phyloP scores from a whole-genome alignment of 805 yeast genomes.

The Kazachstania psychrophila region DNA sequence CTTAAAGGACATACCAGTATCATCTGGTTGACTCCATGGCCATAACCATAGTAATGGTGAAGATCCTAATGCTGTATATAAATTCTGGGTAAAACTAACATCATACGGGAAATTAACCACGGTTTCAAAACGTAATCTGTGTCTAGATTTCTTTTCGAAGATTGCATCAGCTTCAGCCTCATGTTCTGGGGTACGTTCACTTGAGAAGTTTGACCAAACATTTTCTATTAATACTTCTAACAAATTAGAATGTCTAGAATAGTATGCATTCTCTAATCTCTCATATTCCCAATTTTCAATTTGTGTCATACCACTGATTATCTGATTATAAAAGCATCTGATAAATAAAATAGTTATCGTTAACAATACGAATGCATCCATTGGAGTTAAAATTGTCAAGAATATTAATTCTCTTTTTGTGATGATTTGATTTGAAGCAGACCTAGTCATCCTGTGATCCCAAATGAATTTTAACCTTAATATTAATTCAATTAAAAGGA shows the following conservation, averaged over 20 bases:
- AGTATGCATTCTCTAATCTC: constrained; percentile 58
- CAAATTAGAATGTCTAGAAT: constrained; percentile 35
- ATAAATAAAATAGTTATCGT: constrained; percentile 51
- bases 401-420: constrained; percentile 44
- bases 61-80: constrained; percentile 45
- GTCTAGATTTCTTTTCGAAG: constrained; percentile 5
- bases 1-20: constrained; percentile 49
- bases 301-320: constrained; percentile 66
- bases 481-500: constrained; percentile 36
- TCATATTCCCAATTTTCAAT: constrained; percentile 92
- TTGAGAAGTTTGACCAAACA: constrained; percentile 35
- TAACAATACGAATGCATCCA: constrained; percentile 49
- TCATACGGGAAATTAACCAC: constrained; percentile 76
- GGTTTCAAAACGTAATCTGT: constrained; percentile 46
- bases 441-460: constrained; percentile 31
- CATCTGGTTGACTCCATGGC: constrained; percentile 60
- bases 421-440: constrained; percentile 35
- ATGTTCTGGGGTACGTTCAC: constrained; percentile 8
- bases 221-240: constrained; percentile 36
- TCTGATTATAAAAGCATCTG: constrained; percentile 49
- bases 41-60: constrained; percentile 56
- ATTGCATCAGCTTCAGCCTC: constrained; percentile 11
- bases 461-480: constrained; percentile 38
- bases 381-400: constrained; percentile 44
- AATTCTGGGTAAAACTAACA: constrained; percentile 48